phyloP scores from a whole-genome alignment of 495 filamentous ascomycete species.

The Echria macrotheca region DNA sequence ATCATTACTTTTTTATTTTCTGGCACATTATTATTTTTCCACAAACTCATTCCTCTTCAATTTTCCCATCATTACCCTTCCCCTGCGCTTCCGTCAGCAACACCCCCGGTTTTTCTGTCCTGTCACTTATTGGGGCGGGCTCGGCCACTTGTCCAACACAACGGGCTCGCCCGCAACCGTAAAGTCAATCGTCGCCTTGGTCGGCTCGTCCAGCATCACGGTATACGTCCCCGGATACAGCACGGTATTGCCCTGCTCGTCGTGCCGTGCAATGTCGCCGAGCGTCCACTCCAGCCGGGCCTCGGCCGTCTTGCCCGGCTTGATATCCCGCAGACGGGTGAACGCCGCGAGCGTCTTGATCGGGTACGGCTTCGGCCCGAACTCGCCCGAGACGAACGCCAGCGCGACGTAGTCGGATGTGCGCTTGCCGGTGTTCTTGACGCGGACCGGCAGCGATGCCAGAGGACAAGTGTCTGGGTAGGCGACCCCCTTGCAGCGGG shows the following conservation, averaged over 20 bases:
- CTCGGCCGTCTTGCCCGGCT: constrained; percentile 31
- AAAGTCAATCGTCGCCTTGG: neutral
- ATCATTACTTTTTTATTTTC: too few species aligned
- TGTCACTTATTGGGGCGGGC: neutral
- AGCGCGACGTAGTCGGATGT: constrained; percentile 56
- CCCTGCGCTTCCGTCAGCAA: too few species aligned
- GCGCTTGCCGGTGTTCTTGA: constrained; percentile 45
- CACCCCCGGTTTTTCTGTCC: too few species aligned
- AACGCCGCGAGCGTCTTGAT: constrained; percentile 58
- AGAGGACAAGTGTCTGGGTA: constrained; percentile 38
- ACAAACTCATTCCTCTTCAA: too few species aligned
- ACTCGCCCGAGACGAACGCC: constrained; percentile 47
- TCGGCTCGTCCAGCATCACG: constrained; percentile 5
- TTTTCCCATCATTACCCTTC: too few species aligned
- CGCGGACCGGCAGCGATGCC: constrained; percentile 30
- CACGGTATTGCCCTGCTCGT: constrained; percentile 51
- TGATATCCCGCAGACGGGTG: constrained; percentile 43
- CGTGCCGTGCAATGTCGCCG: constrained; percentile 50
- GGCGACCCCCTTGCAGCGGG: constrained; percentile 13
- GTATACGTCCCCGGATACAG: constrained; percentile 60
- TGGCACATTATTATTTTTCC: too few species aligned
- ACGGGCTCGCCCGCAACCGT: neutral
- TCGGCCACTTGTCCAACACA: constrained; percentile 7
- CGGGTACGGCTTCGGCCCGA: constrained; percentile 54
- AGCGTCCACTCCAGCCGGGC: constrained; percentile 48